Base-by-base conservation (phyloP, 768 basidiomycete species). In the Boletus bicolor region DNA sequence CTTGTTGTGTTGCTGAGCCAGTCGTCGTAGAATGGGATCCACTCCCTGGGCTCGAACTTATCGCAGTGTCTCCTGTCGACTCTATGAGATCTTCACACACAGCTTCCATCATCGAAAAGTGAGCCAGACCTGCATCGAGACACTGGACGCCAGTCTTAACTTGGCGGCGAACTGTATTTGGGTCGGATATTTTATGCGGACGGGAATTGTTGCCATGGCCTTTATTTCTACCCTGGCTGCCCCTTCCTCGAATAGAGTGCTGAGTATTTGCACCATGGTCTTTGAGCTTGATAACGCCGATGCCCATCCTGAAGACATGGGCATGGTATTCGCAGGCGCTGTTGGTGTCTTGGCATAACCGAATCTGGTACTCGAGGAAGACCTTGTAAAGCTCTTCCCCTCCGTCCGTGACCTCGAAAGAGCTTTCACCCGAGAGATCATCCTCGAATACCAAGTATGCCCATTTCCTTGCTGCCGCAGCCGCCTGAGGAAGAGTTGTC, bases 311-410 rank as follows among this genome's bases (percentile, higher is more conserved):
- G 39, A 17, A 0, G 19, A 68, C 1, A 0, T 2, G 35, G 11
- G 0, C 24, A 1, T 5, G 7, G 50, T 47, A 58, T n/a, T 35
- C 5, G 4, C 1, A 3, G 34, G 35, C 50, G 1, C 10, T 7
- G 9, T 19, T 0, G 11, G 2, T 9, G n/a, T 17, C 49, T 45
- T 3, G 6, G 24, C 30, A 15, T 32, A 67, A 42, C 30, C 0
- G 44, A 32, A 15, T 2, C 45, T 70, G 57, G 38, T 60, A 72
- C 35, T 58, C 15, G 54, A 70, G 46, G 53, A 72, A 70, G 37
- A 30, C 49, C 45, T 3, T 26, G 57, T 51, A 70, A 7, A 68
- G 57, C 42, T 45, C 39, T 42, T 45, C 7, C 10, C 57, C 59
- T 32, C 44, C 49, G 35, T 61, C 57, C 24, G 36, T 52, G 39